Percentiles rank a stretch among this genome's conserved stretches.
Evolutionary conservation across 192 early-diverging fungal genomes (phyloP).

Genomic region (Linnemannia zychae): DNA sequence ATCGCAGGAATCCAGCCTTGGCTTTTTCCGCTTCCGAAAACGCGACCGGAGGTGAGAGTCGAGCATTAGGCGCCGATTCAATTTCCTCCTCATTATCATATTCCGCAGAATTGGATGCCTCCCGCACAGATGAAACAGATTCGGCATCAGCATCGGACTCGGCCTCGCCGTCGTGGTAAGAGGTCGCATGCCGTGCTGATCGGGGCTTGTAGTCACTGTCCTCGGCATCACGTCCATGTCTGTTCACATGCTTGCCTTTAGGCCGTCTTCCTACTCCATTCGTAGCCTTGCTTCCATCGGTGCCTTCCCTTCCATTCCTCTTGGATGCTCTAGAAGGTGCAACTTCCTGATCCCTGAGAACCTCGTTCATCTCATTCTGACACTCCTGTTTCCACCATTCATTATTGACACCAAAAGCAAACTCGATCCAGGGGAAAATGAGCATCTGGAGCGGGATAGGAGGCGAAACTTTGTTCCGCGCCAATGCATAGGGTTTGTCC

Average conservation of each 20-base stretch:
- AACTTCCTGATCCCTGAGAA: not conserved
- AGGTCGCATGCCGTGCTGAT: not conserved
- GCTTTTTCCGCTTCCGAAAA: not conserved
- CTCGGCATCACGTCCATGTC: not conserved
- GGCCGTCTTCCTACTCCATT: not conserved
- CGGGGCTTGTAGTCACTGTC: not conserved
- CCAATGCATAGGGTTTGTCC: not conserved
- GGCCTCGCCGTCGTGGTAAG: not conserved
- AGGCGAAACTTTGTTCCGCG: not conserved
- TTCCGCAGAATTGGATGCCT: not conserved
- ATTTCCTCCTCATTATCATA: not conserved
- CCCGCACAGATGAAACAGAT: not conserved
- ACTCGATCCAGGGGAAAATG: slow-evolving; percentile 5
- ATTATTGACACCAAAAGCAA: not conserved
- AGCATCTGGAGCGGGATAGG: not conserved
- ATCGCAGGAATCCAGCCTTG: not conserved
- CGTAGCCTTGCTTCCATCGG: not conserved
- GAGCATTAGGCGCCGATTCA: not conserved
- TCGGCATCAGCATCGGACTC: not conserved
- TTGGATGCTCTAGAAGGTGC: not conserved
- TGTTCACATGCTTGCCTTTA: not conserved
- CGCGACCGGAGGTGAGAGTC: not conserved
- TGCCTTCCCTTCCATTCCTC: not conserved
- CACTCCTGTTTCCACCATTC: slow-evolving; percentile 5
- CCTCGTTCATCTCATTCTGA: not conserved